Percentiles rank a stretch among this genome's conserved stretches.
These are phyloP conservation scores for Misopates orontium DNA, from an alignment of 257 asterid genomes.

Conservation along the genomic window DNA sequence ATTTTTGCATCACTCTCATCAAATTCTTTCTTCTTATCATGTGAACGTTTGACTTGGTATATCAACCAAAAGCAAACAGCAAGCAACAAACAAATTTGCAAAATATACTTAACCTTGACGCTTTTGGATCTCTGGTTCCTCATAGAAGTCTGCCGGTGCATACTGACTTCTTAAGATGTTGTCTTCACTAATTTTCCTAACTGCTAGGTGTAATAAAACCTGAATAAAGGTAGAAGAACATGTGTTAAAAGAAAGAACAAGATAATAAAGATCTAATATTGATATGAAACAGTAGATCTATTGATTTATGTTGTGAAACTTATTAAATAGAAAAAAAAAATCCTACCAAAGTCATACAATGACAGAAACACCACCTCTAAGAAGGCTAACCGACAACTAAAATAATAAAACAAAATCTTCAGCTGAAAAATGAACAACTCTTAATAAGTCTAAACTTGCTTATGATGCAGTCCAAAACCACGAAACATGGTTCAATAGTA, in stretches of 20 bases:
- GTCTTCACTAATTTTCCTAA: constrained; percentile 24
- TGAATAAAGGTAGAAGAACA: constrained; percentile 19
- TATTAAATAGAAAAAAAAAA: constrained; percentile 6
- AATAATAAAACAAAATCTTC: constrained; percentile 2
- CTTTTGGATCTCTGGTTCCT: constrained; percentile 80
- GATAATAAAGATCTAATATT: constrained; percentile 2
- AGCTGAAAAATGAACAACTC: constrained; percentile 6
- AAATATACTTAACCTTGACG: constrained; percentile 54
- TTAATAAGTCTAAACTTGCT: too few species aligned
- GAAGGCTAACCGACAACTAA: not conserved
- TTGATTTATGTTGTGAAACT: not conserved
- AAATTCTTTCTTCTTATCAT: constrained; percentile 69
- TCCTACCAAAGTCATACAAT: not conserved
- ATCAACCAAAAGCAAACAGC: constrained; percentile 91
- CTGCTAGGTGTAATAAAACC: constrained; percentile 26
- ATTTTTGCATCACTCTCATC: constrained; percentile 54
- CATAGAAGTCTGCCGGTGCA: constrained; percentile 75
- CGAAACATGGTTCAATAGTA: too few species aligned
- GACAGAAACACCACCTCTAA: not conserved
- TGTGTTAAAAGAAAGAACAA: constrained; percentile 7
- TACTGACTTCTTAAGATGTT: constrained; percentile 33
- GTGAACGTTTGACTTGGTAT: constrained; percentile 90
- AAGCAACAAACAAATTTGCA: constrained; percentile 74
- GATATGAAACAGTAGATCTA: constrained; percentile 2
- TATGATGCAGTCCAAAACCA: too few species aligned